Evolutionary conservation across 306 rosid genomes (phyloP).

Genomic region (Glycine tomentella): DNA sequence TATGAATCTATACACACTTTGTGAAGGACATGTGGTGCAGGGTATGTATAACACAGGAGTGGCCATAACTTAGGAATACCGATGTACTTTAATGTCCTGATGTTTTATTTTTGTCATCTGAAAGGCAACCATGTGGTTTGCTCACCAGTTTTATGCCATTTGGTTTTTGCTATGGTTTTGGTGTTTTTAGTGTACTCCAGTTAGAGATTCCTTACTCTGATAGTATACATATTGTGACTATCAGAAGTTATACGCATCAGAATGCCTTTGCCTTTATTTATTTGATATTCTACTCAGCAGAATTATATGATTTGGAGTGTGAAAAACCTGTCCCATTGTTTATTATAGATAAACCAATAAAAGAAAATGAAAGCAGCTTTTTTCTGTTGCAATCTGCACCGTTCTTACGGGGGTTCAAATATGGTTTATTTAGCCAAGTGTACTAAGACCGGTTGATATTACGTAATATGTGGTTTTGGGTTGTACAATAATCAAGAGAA

Average conservation of each 20-base stretch:
- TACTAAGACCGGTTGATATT: neutral
- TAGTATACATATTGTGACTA: conserved; percentile 10
- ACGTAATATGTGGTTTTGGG: neutral
- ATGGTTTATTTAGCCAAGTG: neutral
- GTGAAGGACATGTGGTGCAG: conserved; percentile 44
- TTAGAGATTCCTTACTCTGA: conserved; percentile 1
- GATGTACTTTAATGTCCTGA: conserved; percentile 36
- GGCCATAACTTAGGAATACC: conserved; percentile 37
- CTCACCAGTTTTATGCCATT: conserved; percentile 47
- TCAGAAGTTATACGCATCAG: conserved; percentile 10
- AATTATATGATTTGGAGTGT: conserved; percentile 13
- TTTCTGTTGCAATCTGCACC: neutral
- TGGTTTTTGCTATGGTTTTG: conserved; percentile 48
- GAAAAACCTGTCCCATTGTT: conserved; percentile 23
- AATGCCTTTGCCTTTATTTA: neutral
- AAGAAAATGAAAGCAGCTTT: neutral
- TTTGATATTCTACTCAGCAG: neutral
- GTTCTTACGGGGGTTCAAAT: neutral
- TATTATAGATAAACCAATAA: conserved; percentile 2
- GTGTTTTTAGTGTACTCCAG: neutral
- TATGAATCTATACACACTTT: conserved; percentile 40
- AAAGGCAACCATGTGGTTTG: conserved; percentile 40
- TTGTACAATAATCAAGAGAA: neutral
- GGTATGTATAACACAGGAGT: conserved; percentile 43
- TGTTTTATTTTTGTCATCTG: conserved; percentile 40